phyloP scores from a whole-genome alignment of 192 early-diverging fungal species.

The Coemansia sp. region DNA sequence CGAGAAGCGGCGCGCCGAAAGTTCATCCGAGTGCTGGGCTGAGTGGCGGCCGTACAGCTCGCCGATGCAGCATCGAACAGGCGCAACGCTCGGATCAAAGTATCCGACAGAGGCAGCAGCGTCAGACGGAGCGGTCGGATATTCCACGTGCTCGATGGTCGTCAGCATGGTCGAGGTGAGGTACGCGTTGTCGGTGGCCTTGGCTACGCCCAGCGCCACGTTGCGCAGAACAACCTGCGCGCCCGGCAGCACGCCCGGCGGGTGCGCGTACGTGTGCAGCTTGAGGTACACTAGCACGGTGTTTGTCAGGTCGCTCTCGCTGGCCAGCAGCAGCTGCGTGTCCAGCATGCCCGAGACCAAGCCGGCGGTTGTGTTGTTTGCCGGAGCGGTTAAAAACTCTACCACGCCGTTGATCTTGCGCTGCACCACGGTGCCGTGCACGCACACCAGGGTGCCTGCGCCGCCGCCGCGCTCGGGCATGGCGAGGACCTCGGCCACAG shows the following conservation, averaged over 20 bases:
- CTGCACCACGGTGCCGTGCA: conserved; percentile 10
- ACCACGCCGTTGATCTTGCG: conserved; percentile 8
- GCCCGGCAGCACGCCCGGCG: conserved; percentile 32
- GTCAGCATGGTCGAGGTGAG: conserved; percentile 13
- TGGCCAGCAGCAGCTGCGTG: conserved; percentile 20
- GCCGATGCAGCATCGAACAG: conserved; percentile 10
- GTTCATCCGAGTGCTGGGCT: too few species aligned
- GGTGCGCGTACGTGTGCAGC: conserved; percentile 26
- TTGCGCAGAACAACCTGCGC: conserved; percentile 17
- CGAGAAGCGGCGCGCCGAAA: background rate
- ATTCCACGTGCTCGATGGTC: conserved; percentile 7
- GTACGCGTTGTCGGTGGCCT: conserved; percentile 18
- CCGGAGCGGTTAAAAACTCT: conserved; percentile 2
- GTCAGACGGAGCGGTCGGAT: background rate
- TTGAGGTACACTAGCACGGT: conserved; percentile 23
- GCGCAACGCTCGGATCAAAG: background rate
- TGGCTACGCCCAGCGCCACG: conserved; percentile 10
- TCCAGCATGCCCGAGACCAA: conserved; percentile 15
- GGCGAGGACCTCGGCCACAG: conserved; percentile 5
- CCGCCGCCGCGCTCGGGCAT: background rate
- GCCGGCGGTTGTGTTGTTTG: background rate
- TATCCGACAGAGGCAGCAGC: background rate
- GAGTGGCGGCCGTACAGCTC: conserved; percentile 11
- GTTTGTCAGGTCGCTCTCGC: conserved; percentile 8
- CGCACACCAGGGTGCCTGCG: conserved; percentile 9